Percentiles rank a stretch among this genome's conserved stretches.
phyloP scores from a whole-genome alignment of 345 rosid genomes.

The Moricandia moricandioides region DNA sequence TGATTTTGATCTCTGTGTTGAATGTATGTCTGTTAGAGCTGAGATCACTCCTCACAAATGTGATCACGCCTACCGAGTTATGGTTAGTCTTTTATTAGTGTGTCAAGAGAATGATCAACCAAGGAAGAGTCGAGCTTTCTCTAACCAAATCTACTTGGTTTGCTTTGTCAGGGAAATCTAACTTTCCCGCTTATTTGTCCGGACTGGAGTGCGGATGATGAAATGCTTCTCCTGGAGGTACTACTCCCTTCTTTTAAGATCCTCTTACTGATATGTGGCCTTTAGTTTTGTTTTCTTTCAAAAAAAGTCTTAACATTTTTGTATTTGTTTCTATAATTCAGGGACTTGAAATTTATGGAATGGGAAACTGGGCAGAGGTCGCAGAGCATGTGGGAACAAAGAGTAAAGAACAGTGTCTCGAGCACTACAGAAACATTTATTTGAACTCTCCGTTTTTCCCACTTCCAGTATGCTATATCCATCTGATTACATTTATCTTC shows the following conservation, averaged over 20 bases:
- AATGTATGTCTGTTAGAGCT: constrained; percentile 94
- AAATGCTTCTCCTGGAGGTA: constrained; percentile 92
- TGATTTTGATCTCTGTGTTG: constrained; percentile 93
- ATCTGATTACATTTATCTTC: constrained; percentile 9
- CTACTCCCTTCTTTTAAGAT: neutral
- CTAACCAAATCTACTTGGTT: neutral
- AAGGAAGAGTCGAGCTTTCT: neutral
- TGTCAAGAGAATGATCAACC: neutral
- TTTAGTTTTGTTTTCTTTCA: neutral
- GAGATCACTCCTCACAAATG: constrained; percentile 88
- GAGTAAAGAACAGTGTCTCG: constrained; percentile 84
- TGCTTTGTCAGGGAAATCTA: constrained; percentile 65
- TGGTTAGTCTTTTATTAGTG: constrained; percentile 54
- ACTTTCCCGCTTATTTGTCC: constrained; percentile 86
- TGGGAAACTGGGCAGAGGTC: constrained; percentile 95
- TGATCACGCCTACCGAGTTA: constrained; percentile 85
- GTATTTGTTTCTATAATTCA: constrained; percentile 24
- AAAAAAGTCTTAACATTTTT: neutral
- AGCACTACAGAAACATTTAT: constrained; percentile 71
- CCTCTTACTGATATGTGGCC: neutral
- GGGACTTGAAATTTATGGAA: constrained; percentile 99
- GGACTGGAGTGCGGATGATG: constrained; percentile 99
- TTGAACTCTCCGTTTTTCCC: constrained; percentile 86
- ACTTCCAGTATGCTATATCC: constrained; percentile 63
- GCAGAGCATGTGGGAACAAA: constrained; percentile 99